Percentiles rank a stretch among this genome's conserved stretches.
phyloP scores from a whole-genome alignment of 2,329 filamentous ascomycete genomes.

The Clonostachys byssicola region DNA sequence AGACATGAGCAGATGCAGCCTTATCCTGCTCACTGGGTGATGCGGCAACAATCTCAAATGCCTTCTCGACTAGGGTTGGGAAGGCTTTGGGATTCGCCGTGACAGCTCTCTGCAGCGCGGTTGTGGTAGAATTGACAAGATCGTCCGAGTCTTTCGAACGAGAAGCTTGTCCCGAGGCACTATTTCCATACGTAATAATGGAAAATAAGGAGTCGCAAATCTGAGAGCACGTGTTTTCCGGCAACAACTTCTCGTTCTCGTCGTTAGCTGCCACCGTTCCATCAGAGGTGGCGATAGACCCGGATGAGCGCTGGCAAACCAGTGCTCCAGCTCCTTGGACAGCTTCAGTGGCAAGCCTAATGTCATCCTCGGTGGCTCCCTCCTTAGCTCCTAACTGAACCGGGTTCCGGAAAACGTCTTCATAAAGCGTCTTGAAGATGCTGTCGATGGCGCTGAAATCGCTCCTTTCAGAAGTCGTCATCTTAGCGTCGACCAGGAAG shows the following conservation, averaged over 20 bases:
- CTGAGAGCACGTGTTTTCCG: constrained; percentile 24
- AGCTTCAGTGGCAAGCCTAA: constrained; percentile 35
- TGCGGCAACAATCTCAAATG: constrained; percentile 14
- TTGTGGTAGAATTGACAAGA: constrained; percentile 33
- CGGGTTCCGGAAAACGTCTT: constrained; percentile 33
- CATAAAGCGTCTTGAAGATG: constrained; percentile 34
- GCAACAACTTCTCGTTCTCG: constrained; percentile 19
- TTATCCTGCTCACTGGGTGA: constrained; percentile 8
- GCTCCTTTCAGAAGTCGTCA: constrained; percentile 26
- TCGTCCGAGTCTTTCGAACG: constrained; percentile 20
- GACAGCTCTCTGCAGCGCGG: constrained; percentile 32
- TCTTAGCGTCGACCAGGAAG: constrained; percentile 24
- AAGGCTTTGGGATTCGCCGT: constrained; percentile 28
- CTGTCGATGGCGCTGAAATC: constrained; percentile 27
- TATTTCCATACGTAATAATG: constrained; percentile 14
- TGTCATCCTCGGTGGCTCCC: constrained; percentile 26
- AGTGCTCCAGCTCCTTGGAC: constrained; percentile 41
- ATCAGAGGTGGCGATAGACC: background rate
- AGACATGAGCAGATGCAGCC: background rate
- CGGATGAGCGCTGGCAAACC: constrained; percentile 27
- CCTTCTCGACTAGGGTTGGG: constrained; percentile 20
- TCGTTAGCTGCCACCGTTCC: constrained; percentile 3
- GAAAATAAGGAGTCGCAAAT: constrained; percentile 29
- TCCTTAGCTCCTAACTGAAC: constrained; percentile 21
- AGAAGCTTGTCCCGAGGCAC: constrained; percentile 6